Evolutionary conservation across 768 basidiomycete genomes (phyloP).

Genomic region (Lactarius deliciosus): DNA sequence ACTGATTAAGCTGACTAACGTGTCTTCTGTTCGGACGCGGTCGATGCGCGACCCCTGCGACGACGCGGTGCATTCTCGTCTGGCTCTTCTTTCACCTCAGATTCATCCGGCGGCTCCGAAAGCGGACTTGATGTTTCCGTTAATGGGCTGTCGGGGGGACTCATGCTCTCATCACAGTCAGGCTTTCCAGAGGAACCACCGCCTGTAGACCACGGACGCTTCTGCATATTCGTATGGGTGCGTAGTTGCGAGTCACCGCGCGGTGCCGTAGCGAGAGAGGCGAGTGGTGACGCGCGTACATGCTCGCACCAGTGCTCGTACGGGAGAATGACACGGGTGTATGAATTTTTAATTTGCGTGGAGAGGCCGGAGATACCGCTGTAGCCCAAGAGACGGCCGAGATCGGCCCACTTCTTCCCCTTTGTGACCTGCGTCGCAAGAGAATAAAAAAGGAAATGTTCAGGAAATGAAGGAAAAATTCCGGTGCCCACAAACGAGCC

Average conservation of each 20-base stretch:
- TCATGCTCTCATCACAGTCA: constrained; percentile 33
- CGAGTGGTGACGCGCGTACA: constrained; percentile 63
- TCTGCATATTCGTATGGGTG: constrained; percentile 56
- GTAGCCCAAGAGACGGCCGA: constrained; percentile 83
- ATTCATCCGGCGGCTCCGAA: constrained; percentile 79
- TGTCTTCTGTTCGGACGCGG: constrained; percentile 49
- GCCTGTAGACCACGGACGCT: constrained; percentile 36
- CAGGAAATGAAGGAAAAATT: not conserved
- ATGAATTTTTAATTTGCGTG: constrained; percentile 87
- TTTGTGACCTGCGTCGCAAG: constrained; percentile 65
- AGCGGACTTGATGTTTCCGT: constrained; percentile 76
- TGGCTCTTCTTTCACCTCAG: constrained; percentile 57
- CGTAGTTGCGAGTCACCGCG: constrained; percentile 42
- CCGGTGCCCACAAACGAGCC: not conserved
- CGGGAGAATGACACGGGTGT: constrained; percentile 89
- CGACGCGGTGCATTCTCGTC: constrained; percentile 44
- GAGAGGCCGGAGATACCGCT: constrained; percentile 78
- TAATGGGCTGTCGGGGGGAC: constrained; percentile 70
- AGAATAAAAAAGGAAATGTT: not conserved
- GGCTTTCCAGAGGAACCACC: constrained; percentile 36
- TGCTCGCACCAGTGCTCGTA: constrained; percentile 88
- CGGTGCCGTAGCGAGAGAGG: constrained; percentile 31
- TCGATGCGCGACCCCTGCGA: constrained; percentile 53
- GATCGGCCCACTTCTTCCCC: constrained; percentile 83
- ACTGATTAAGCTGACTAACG: constrained; percentile 29